A percentile compares a stretch with the other conserved stretches of the same genome.
phyloP scores from a whole-genome alignment of 1,139 yeast species.

The Magnusiomyces sp. region DNA sequence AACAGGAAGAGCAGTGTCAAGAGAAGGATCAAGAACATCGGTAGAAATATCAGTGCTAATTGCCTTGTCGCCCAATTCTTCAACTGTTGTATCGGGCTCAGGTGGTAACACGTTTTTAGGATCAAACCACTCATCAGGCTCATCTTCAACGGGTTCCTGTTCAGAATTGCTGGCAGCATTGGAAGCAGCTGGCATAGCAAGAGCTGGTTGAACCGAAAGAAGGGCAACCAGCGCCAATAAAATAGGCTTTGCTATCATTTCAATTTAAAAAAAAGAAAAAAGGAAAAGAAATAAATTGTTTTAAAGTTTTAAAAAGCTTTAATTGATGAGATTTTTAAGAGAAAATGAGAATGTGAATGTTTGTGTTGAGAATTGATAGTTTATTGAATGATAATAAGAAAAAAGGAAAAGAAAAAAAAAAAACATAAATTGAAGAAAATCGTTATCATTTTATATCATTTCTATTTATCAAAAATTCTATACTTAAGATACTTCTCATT shows the following conservation, averaged over 20 bases:
- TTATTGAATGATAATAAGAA: background rate
- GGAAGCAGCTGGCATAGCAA: no score
- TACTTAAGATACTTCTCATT: background rate
- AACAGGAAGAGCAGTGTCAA: no score
- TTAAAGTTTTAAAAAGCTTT: background rate
- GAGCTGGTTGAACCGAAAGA: no score
- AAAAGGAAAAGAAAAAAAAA: background rate
- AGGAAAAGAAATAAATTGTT: background rate
- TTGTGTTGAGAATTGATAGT: background rate
- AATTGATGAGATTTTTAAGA: background rate
- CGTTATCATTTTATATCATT: background rate
- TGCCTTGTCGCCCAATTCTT: no score
- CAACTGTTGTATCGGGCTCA: no score
- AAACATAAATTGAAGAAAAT: background rate
- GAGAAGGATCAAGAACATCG: no score
- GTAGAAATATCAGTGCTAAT: no score
- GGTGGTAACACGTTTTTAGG: no score
- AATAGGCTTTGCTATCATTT: background rate
- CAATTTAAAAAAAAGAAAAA: background rate
- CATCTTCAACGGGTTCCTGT: no score
- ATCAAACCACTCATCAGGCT: no score
- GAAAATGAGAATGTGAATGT: background rate
- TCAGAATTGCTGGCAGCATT: no score
- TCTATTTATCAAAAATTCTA: background rate
- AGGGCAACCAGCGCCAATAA: no score